Evolutionary conservation across 1,139 yeast genomes (phyloP), one percentile per base, ranked within the genome.

Genomic region (Geotrichum aggregatum): DNA sequence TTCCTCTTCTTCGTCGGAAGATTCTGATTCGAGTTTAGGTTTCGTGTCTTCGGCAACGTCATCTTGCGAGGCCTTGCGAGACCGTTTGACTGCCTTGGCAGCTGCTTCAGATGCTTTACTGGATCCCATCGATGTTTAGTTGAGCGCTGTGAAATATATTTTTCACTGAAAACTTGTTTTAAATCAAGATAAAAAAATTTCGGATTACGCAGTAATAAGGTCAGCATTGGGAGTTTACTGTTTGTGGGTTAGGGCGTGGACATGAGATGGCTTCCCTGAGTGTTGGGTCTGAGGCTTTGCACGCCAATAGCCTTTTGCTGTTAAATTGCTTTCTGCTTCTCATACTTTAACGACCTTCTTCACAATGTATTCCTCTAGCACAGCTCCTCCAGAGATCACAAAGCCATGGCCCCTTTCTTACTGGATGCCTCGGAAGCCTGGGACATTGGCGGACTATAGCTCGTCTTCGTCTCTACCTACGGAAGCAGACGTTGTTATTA

Each of bases 401-500:
- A 52, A 47, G 14, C 44, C 24, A 13, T 43, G 47, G 34, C 58
- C 58, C 21, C 46, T 58, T 13, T 55, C 61, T 3, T 52, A 56
- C 46, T 60, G 63, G 63, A 47, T 59, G 18, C 52, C 50, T 18
- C 33, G 43, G 10, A 50, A 51, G 40, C 53, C 49, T 6, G 52
- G 59, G 24, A 33, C 55, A 7, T 45, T 60, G n/a, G 55, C 59
- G 2, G 50, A 61, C 44, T 55, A 47, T 51, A 52, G 52, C 24
- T 51, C 59, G 0, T 70, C 59, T 3, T 44, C 56, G 7, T 18
- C n/a, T 2, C 34, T 67, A 19, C 72, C 71, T 8, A 18, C 50
- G 5, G 65, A 63, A 35, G 65, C 66, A 2, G 74, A 71, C 44
- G 64, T 69, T 10, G 59, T 72, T 16, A 66, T 73, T 46, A 65